phyloP scores from a whole-genome alignment of 306 rosid species.

The Abrus pulchellus region DNA sequence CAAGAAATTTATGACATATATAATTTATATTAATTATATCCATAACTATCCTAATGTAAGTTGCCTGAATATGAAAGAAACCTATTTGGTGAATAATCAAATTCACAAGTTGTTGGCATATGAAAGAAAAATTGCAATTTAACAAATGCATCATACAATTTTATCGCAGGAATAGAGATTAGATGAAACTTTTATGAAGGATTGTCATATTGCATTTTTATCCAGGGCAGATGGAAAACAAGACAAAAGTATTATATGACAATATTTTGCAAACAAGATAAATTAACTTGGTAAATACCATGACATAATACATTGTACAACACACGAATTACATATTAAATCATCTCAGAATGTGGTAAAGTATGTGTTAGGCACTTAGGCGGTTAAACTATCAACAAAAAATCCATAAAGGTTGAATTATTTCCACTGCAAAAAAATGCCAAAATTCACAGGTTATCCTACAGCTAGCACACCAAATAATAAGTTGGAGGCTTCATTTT shows the following conservation, averaged over 20 bases:
- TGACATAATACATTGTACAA: neutral
- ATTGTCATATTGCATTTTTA: neutral
- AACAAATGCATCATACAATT: neutral
- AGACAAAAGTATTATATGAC: neutral
- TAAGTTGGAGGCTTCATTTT: constrained; percentile 1
- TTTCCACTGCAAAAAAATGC: neutral
- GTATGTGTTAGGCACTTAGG: neutral
- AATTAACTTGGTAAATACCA: neutral
- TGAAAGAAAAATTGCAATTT: neutral
- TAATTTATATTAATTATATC: neutral
- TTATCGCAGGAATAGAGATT: neutral
- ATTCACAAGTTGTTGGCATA: neutral
- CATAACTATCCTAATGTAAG: constrained; percentile 3
- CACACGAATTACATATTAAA: constrained; percentile 12
- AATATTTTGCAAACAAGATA: neutral
- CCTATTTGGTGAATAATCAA: neutral
- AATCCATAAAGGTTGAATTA: neutral
- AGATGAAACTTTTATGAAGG: constrained; percentile 11
- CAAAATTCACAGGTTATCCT: neutral
- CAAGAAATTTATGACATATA: neutral
- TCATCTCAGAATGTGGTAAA: neutral
- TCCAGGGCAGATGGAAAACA: neutral
- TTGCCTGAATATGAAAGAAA: neutral
- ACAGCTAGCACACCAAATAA: neutral
- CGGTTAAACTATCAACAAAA: neutral